Base-by-base conservation (phyloP, 257 asterid species). In the Primulina eburnea region DNA sequence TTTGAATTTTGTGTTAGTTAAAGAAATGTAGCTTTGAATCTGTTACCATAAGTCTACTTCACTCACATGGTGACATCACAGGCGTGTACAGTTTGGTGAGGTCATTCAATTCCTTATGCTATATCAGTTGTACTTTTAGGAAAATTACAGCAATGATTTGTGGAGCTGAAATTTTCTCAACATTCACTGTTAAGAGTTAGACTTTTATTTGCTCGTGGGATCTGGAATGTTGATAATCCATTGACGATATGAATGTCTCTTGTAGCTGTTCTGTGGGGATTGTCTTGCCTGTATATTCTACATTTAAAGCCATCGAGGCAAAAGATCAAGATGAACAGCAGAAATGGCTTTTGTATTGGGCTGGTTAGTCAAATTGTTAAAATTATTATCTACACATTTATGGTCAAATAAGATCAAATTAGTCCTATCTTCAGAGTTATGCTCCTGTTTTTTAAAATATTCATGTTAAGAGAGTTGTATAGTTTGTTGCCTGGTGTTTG, bases 291-390 rank as follows among this genome's bases (percentile, higher is more conserved):
- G 92, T 91, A 70, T 94, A 94, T 84, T 89, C 96, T 57, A 91
- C 99, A 33, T 94, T 88, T 86, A 94, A 88, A 83, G 99, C 97
- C 69, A 89, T 94, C 68, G 97, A 94, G 83, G 62, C 86, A 32
- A 88, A 77, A 70, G 82, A 85, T 77, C 81, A 82, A 77, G 82
- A 88, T 38, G 92, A 89, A 62, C 91, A 89, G 69, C 84, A 83
- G 47, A 94, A 89, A 75, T 91, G 97, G 97, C 96, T 94, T 69
- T 17, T 86, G 50, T 94, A 94, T 71, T 94, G 99, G 99, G 96
- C 99, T 76, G 97, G 99, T 94, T 65, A 70, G 90, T 79, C 59
- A 21, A 59, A 70, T 35, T 71, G 35, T 64, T 58, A 24, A 30
- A 53, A 40, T 14, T 68, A 40, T 53, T 64, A 37, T 60, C 16